phyloP scores from a whole-genome alignment of 176 grass and related monocot genomes.

The Zoysia pacifica region DNA sequence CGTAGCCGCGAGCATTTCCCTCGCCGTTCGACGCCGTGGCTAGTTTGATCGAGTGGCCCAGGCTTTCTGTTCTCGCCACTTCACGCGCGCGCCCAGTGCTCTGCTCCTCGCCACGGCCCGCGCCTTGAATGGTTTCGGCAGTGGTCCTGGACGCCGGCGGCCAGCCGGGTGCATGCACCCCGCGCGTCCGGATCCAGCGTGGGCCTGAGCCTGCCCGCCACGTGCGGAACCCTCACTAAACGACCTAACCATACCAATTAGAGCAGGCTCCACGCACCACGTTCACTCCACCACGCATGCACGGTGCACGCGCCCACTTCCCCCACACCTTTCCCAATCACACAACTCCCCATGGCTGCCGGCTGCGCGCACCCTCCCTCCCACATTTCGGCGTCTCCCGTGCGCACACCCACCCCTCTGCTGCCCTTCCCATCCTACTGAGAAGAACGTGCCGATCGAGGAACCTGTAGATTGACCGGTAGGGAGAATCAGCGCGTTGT shows the following conservation, averaged over 20 bases:
- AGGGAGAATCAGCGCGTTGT: not conserved
- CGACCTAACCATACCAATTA: conserved; percentile 12
- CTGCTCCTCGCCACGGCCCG: not conserved
- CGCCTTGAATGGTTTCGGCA: conserved; percentile 18
- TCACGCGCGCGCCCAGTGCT: not conserved
- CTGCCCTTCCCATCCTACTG: not conserved
- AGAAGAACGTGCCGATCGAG: not conserved
- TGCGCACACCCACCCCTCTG: not conserved
- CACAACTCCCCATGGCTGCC: not conserved
- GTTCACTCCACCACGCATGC: not conserved
- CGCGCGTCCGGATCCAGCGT: conserved; percentile 12
- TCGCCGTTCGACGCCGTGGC: not conserved
- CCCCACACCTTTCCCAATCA: not conserved
- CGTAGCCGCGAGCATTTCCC: not conserved
- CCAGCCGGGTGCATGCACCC: conserved; percentile 18
- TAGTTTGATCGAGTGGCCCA: not conserved
- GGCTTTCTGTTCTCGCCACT: not conserved
- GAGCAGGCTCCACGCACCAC: not conserved
- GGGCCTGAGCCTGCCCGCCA: not conserved
- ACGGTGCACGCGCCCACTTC: not conserved
- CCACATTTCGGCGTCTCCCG: not conserved
- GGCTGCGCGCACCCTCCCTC: not conserved
- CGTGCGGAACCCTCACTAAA: not conserved
- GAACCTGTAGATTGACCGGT: not conserved
- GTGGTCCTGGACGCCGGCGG: not conserved